phyloP scores from a whole-genome alignment of 768 basidiomycete genomes.

The Kockovaella imperatae region DNA sequence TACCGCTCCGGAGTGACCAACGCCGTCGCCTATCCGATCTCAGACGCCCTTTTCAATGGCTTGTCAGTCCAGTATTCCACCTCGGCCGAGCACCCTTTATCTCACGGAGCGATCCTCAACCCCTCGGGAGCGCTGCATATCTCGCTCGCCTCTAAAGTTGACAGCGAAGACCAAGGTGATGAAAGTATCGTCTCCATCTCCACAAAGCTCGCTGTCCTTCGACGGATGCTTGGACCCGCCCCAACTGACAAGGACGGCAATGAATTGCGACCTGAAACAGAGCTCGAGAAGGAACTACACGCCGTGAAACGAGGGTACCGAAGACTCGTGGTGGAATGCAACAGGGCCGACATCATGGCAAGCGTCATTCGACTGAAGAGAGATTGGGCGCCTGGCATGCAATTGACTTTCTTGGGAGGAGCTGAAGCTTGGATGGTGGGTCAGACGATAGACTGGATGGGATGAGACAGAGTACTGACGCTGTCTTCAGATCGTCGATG shows the following conservation, averaged over 20 bases:
- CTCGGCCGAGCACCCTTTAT: constrained; percentile 56
- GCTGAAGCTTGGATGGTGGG: constrained; percentile 42
- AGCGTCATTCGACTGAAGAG: constrained; percentile 58
- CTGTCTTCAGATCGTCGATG: constrained; percentile 58
- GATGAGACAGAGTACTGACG: constrained; percentile 47
- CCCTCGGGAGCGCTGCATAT: constrained; percentile 63
- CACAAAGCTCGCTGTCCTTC: constrained; percentile 68
- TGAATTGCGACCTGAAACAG: constrained; percentile 46
- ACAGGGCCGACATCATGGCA: constrained; percentile 66
- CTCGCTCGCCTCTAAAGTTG: no score
- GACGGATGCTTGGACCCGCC: constrained; percentile 61
- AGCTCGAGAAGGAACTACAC: constrained; percentile 51
- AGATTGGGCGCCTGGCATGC: constrained; percentile 52
- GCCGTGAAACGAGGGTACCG: constrained; percentile 51
- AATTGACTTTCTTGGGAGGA: constrained; percentile 46
- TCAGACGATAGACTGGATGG: neutral
- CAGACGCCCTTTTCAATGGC: constrained; percentile 56
- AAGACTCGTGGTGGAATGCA: constrained; percentile 56
- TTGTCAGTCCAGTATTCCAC: constrained; percentile 58
- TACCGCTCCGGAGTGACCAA: constrained; percentile 67
- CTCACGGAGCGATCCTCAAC: constrained; percentile 57
- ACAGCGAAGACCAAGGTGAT: no score
- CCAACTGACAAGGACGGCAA: constrained; percentile 48
- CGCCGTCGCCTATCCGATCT: constrained; percentile 57
- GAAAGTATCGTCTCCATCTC: constrained; percentile 56